Conservation (phyloP, 192 early-diverging fungal species). For the Umbelopsis ramanniana region DNA sequence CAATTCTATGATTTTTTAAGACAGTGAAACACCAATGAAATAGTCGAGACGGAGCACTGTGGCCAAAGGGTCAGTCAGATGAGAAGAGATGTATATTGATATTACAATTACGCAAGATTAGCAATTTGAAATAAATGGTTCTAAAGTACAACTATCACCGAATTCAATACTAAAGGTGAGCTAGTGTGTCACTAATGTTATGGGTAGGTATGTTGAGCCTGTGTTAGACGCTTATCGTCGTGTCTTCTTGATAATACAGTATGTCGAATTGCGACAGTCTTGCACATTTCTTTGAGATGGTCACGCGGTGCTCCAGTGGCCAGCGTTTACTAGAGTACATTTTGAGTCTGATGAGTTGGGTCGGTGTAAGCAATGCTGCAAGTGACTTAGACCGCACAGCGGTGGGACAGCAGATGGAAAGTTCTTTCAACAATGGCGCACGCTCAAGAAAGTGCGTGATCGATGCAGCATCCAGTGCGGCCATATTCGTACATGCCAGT, state of each 20-base stretch:
- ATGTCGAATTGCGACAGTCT: background rate
- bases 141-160: too few relatives aligned
- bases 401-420: background rate
- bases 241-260: background rate
- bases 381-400: background rate
- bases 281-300: background rate
- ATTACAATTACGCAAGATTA: too few relatives aligned
- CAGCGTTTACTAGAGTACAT: background rate
- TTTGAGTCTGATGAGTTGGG: background rate
- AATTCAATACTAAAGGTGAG: too few relatives aligned
- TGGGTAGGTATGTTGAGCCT: too few relatives aligned
- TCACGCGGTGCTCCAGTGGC: background rate
- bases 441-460: background rate
- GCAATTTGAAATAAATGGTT: too few relatives aligned
- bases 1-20: too few relatives aligned
- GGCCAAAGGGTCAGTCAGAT: too few relatives aligned
- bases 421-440: background rate
- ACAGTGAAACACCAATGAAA: too few relatives aligned
- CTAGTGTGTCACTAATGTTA: too few relatives aligned
- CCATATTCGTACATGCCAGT: background rate
- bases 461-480: constrained; percentile 3
- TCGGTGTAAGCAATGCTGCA: background rate
- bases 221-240: too few relatives aligned
- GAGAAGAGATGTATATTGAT: too few relatives aligned
- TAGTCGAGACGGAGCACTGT: too few relatives aligned